These are phyloP conservation scores for Cyclostephanos tholiformis DNA, from an alignment of 108 stramenopile species.

Conservation along the genomic window DNA sequence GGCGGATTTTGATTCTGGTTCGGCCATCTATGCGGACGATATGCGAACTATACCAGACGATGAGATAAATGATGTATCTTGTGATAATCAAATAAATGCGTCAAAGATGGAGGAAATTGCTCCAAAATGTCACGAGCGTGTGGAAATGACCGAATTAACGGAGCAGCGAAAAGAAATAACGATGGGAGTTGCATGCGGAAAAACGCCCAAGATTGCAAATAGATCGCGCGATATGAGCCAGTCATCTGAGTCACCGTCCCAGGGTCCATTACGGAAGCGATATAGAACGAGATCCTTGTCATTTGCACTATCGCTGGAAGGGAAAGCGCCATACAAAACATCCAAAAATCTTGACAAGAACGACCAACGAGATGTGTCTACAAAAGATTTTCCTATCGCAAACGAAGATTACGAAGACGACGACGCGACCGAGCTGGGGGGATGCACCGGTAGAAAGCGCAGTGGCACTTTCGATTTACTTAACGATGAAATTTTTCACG, in stretches of 20 bases:
- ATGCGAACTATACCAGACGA: not conserved
- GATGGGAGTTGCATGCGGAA: conserved; percentile 23
- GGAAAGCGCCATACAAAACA: not conserved
- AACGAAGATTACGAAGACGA: conserved; percentile 21
- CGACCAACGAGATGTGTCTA: not conserved
- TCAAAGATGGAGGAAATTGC: not conserved
- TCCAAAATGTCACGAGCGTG: not conserved
- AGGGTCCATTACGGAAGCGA: conserved; percentile 30
- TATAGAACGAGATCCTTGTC: conserved; percentile 37
- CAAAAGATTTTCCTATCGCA: not conserved
- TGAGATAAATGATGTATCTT: not conserved
- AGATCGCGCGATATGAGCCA: conserved; percentile 19
- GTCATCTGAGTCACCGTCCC: conserved; percentile 16
- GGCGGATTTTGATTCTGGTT: conserved; percentile 1
- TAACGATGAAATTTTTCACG: conserved; percentile 18
- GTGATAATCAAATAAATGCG: not conserved
- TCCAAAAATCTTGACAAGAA: not conserved
- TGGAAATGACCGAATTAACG: not conserved
- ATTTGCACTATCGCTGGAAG: conserved; percentile 18
- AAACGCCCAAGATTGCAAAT: conserved; percentile 49
- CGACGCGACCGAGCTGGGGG: conserved; percentile 20
- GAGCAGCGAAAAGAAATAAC: not conserved
- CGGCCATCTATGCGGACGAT: conserved; percentile 5
- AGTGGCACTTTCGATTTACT: conserved; percentile 40
- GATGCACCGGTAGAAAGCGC: conserved; percentile 15